phyloP scores from a whole-genome alignment of 768 basidiomycete species.

The Leccinum olivaceopallidum region DNA sequence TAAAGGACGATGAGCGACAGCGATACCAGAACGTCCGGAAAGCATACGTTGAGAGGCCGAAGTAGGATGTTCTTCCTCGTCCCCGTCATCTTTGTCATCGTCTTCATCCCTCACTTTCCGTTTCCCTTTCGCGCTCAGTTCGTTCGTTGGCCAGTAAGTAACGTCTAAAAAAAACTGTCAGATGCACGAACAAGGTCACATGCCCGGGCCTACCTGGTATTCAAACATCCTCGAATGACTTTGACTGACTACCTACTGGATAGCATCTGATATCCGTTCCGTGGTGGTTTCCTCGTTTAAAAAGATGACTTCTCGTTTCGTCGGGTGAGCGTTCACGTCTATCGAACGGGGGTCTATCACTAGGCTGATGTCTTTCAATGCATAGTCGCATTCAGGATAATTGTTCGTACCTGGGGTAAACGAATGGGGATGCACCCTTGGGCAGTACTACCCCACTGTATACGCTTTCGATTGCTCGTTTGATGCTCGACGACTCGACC shows the following conservation, averaged over 20 bases:
- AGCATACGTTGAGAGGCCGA: conserved; percentile 27
- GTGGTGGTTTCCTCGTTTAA: conserved; percentile 87
- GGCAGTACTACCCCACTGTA: conserved; percentile 78
- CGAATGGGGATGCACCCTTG: conserved; percentile 86
- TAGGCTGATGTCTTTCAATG: conserved; percentile 47
- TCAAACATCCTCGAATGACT: conserved; percentile 70
- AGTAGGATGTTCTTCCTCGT: conserved; percentile 31
- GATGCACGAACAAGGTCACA: not conserved
- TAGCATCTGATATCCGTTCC: conserved; percentile 67
- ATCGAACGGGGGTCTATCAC: conserved; percentile 84
- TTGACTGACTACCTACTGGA: conserved; percentile 67
- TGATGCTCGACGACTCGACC: conserved; percentile 87
- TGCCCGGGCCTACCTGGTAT: conserved; percentile 55
- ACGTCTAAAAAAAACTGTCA: conserved; percentile 43
- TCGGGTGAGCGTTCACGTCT: conserved; percentile 99
- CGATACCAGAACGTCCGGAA: not conserved
- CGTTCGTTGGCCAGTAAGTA: conserved; percentile 55
- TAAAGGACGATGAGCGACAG: conserved; percentile 10
- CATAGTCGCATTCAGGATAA: not conserved
- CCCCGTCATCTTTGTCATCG: conserved; percentile 28
- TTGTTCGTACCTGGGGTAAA: conserved; percentile 79
- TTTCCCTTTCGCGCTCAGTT: conserved; percentile 22
- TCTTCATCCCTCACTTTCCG: conserved; percentile 42
- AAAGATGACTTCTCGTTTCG: conserved; percentile 96
- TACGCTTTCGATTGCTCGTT: conserved; percentile 81